Evolutionary conservation across 148 eudicot genomes (phyloP).

Genomic region (Cornus florida): DNA sequence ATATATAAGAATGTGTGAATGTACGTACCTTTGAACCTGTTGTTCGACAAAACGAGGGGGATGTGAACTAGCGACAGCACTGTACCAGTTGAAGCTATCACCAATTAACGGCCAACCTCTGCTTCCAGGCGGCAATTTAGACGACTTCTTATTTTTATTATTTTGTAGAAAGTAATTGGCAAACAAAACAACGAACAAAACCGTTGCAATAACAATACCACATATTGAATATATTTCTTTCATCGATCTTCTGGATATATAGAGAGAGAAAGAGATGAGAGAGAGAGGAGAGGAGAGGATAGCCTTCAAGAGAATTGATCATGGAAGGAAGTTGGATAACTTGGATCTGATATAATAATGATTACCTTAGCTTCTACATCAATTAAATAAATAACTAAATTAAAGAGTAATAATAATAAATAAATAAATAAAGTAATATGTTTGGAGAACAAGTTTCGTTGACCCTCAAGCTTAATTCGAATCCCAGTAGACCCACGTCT

Average conservation of each 20-base stretch:
- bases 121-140: constrained; percentile 43
- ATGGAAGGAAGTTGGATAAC: not conserved
- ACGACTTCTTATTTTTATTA: not conserved
- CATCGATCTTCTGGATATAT: not conserved
- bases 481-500: constrained; percentile 3
- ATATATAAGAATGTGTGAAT: too few relatives aligned
- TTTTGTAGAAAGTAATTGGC: not conserved
- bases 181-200: constrained; percentile 20
- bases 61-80: constrained; percentile 57
- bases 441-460: not conserved
- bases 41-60: constrained; percentile 49
- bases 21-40: constrained; percentile 39
- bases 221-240: constrained; percentile 1
- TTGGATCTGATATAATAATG: not conserved
- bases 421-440: not conserved
- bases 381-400: not conserved
- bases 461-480: not conserved
- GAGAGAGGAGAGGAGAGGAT: not conserved
- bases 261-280: constrained; percentile 5
- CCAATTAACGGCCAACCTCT: constrained; percentile 60
- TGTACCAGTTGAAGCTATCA: constrained; percentile 52
- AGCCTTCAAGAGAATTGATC: not conserved
- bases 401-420: not conserved
- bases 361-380: not conserved
- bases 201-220: constrained; percentile 2